Conservation (phyloP, 768 basidiomycete species). For the Suillus placidus region DNA sequence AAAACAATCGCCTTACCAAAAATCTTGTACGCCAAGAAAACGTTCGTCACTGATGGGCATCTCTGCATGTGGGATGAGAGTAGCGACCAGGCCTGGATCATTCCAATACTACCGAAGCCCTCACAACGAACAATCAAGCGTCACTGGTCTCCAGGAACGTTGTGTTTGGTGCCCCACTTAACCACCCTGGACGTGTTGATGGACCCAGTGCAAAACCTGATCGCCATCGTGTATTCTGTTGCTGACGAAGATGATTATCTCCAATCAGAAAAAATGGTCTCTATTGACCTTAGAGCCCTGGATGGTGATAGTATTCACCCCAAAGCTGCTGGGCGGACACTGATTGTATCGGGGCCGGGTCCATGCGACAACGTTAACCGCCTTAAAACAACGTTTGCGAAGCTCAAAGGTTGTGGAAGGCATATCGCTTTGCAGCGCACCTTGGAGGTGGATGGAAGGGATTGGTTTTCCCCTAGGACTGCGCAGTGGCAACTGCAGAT, state of each 20-base stretch:
- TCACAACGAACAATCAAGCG: background rate
- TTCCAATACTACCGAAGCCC: background rate
- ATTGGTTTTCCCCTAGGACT: no score
- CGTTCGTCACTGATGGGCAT: background rate
- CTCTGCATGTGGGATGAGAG: background rate
- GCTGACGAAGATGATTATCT: no score
- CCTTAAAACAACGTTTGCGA: background rate
- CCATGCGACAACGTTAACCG: background rate
- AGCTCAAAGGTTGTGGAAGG: background rate
- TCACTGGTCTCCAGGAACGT: background rate
- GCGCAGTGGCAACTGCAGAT: background rate
- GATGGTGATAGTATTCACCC: background rate
- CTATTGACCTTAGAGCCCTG: background rate
- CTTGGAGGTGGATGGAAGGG: background rate
- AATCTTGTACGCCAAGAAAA: no score
- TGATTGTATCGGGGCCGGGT: accelerated
- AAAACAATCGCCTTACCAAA: background rate
- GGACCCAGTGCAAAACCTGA: background rate
- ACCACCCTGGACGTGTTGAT: background rate
- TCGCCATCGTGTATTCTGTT: background rate
- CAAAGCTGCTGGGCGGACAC: background rate
- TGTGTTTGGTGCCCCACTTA: background rate
- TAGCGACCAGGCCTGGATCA: background rate
- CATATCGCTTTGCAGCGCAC: background rate
- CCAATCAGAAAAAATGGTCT: no score